These are phyloP conservation scores for Fusarium sp. DNA, from an alignment of 2,329 filamentous ascomycete genomes.

Conservation along the genomic window DNA sequence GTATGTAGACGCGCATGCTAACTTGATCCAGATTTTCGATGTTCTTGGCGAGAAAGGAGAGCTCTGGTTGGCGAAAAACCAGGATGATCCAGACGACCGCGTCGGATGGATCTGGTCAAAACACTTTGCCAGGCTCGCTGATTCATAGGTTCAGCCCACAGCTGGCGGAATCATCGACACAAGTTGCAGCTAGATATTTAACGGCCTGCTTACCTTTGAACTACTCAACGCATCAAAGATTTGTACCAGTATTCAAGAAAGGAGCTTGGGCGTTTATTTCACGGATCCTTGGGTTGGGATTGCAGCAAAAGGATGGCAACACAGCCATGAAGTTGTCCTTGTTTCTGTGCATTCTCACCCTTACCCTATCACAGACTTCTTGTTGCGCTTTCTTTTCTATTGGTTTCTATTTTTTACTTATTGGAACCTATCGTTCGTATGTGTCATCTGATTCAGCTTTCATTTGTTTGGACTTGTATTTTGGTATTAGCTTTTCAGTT, in stretches of 20 bases:
- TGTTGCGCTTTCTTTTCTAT: slow-evolving; percentile 16
- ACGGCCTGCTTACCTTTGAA: slow-evolving; percentile 32
- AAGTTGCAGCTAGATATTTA: slow-evolving; percentile 27
- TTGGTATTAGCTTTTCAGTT: slow-evolving; percentile 36
- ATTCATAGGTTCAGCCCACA: slow-evolving; percentile 54
- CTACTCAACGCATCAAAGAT: slow-evolving; percentile 44
- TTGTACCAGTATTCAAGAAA: slow-evolving; percentile 44
- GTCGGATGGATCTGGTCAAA: slow-evolving; percentile 99
- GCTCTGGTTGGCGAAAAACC: slow-evolving; percentile 96
- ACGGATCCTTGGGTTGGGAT: slow-evolving; percentile 39
- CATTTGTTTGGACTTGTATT: slow-evolving; percentile 42
- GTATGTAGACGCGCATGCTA: neutral
- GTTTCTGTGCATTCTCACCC: slow-evolving; percentile 33
- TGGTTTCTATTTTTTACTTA: slow-evolving; percentile 27
- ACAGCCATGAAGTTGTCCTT: slow-evolving; percentile 24
- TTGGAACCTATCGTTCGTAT: slow-evolving; percentile 31
- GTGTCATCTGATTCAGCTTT: slow-evolving; percentile 36
- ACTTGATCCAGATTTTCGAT: slow-evolving; percentile 75
- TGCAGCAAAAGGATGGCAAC: slow-evolving; percentile 35
- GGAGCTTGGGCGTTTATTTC: slow-evolving; percentile 45
- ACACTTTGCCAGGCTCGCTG: slow-evolving; percentile 83
- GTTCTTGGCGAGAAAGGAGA: slow-evolving; percentile 97
- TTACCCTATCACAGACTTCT: slow-evolving; percentile 34
- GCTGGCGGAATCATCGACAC: slow-evolving; percentile 28
- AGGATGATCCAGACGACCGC: slow-evolving; percentile 83